Evolutionary conservation across 805 yeast genomes (phyloP).

Genomic region (Wickerhamomyces chambardii): DNA sequence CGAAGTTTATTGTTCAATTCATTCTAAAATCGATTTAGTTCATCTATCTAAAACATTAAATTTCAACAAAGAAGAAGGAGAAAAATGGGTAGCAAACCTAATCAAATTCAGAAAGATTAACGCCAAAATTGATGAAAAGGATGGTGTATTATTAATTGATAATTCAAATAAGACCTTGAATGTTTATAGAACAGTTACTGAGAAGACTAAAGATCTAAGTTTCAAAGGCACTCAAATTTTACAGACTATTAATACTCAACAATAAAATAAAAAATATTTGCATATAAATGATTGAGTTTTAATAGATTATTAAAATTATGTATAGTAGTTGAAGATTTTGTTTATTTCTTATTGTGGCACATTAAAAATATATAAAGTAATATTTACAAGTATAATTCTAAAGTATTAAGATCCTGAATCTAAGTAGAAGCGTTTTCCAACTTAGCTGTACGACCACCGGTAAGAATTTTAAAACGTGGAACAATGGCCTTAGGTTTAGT

Average conservation of each 20-base stretch:
- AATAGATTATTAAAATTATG: too few relatives aligned
- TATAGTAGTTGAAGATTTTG: too few relatives aligned
- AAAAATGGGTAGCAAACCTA: slow-evolving; percentile 40
- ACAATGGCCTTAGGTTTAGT: not conserved
- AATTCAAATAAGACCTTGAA: slow-evolving; percentile 40
- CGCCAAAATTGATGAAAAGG: slow-evolving; percentile 43
- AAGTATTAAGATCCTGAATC: too few relatives aligned
- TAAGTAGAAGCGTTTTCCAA: not conserved
- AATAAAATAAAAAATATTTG: slow-evolving; percentile 9
- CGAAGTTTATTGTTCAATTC: slow-evolving; percentile 47
- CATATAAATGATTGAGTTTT: too few relatives aligned
- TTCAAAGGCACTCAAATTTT: slow-evolving; percentile 51
- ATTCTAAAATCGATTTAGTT: slow-evolving; percentile 36
- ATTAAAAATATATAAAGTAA: too few relatives aligned
- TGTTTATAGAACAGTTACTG: slow-evolving; percentile 60
- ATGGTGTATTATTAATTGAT: slow-evolving; percentile 34
- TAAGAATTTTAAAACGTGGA: not conserved
- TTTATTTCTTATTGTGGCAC: too few relatives aligned
- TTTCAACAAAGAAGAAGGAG: slow-evolving; percentile 36
- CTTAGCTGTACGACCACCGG: not conserved
- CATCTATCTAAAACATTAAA: slow-evolving; percentile 35
- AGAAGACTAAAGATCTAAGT: slow-evolving; percentile 56
- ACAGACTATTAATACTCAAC: slow-evolving; percentile 28
- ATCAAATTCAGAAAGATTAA: slow-evolving; percentile 41
- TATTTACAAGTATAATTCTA: too few relatives aligned